Evolutionary conservation across 495 filamentous ascomycete genomes (phyloP), one percentile per base, ranked within the genome.

Genomic region (Penicillium roqueforti): DNA sequence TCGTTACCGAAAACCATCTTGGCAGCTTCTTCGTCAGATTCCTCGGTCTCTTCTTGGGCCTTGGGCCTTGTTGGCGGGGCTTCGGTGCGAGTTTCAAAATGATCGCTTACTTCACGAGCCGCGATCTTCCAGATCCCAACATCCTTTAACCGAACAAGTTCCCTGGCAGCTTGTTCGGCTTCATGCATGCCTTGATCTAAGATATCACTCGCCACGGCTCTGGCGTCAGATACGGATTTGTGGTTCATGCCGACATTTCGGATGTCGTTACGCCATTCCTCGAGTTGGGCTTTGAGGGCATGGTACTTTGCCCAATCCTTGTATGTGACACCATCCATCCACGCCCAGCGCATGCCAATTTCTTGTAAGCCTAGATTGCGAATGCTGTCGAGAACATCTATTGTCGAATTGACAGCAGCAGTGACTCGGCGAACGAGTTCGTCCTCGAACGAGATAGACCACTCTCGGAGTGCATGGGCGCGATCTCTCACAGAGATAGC

Each of bases 321-420:
- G 76, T 97, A 96, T 6, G 91, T 92, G 54, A 99, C 83, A 34
- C 87, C 87, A 47, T 97, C 92, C 80, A 89, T 95, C 87, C 89
- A 95, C 1, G 92, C 91, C 92, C 95, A 99, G 54, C 93, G 89
- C 82, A 95, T 92, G 37, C 95, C 95, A 49, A 99, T 89, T 63
- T 96, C 92, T 63, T 96, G 91, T 7, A 99, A 77, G 2, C 91
- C 91, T 7, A 96, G 77, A 57, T 97, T 91, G 19, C 89, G 82
- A 51, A 96, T 91, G 47, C 81, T 79, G 57, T 93, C 88, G 32
- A 99, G 79, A 31, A 95, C 87, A 51, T 82, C 78, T 23, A 97
- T 80, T 7, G 92, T 95, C 19, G 85, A 87, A 53, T 89, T 72
- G n/a, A 91, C 82, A 8, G 91, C 88, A 34, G 84, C 79, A 47